These are phyloP conservation scores for Endoconidiophora laricicola DNA, from an alignment of 2,329 filamentous ascomycete genomes.

Conservation along the genomic window DNA sequence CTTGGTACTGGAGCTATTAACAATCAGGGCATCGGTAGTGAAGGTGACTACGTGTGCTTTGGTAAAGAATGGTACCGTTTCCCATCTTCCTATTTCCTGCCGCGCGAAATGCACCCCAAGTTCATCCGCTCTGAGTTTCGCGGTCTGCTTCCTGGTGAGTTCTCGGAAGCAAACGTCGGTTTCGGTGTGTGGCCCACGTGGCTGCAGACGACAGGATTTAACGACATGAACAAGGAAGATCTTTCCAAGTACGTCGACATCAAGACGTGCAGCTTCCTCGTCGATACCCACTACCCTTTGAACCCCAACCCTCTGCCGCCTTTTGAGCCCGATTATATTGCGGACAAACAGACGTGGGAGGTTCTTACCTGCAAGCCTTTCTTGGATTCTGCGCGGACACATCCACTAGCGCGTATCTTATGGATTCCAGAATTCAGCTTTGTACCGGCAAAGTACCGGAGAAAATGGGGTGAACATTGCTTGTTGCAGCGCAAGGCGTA, in stretches of 20 bases:
- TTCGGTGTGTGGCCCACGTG: constrained; percentile 67
- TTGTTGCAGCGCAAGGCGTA: constrained; percentile 45
- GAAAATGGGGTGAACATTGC: constrained; percentile 82
- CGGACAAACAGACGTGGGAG: constrained; percentile 63
- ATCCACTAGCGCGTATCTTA: constrained; percentile 55
- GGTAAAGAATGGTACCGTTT: constrained; percentile 99
- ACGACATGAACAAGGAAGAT: constrained; percentile 81
- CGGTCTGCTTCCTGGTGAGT: constrained; percentile 80
- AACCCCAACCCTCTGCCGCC: constrained; percentile 20
- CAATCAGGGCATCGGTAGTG: constrained; percentile 32
- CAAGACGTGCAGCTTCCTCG: constrained; percentile 60
- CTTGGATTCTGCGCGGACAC: constrained; percentile 61
- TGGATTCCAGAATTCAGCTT: constrained; percentile 63
- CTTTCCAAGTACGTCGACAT: constrained; percentile 70
- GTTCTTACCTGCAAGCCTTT: constrained; percentile 59
- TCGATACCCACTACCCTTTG: constrained; percentile 68
- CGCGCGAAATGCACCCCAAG: constrained; percentile 65
- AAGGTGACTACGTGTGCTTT: constrained; percentile 63
- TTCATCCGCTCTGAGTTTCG: constrained; percentile 84
- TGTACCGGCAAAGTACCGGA: constrained; percentile 50
- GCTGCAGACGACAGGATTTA: constrained; percentile 69
- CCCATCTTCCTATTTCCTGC: constrained; percentile 81
- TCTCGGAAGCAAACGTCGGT: constrained; percentile 53
- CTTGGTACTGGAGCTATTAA: constrained; percentile 39
- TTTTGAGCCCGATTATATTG: constrained; percentile 62